Evolutionary conservation across 1,284 basidiomycete species (phyloP).

Genomic region (Ceratobasidium sp.): DNA sequence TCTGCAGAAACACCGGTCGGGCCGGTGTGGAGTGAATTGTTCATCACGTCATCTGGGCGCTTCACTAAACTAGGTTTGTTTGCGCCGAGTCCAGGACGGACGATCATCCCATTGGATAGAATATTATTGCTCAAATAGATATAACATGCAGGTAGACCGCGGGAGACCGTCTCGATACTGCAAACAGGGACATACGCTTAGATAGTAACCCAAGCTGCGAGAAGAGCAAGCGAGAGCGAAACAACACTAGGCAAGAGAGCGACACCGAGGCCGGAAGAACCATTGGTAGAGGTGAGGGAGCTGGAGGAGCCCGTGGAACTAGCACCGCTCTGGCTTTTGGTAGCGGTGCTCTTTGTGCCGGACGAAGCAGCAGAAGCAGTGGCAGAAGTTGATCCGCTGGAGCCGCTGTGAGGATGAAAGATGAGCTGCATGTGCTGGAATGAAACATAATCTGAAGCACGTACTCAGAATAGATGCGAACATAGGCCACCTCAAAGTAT

Average conservation of each 20-base stretch:
- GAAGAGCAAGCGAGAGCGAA: not conserved
- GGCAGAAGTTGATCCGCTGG: not conserved
- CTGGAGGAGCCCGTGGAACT: not conserved
- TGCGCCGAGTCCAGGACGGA: no score
- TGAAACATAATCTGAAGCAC: not conserved
- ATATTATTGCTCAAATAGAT: not conserved
- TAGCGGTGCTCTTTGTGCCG: not conserved
- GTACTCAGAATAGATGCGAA: constrained; percentile 49
- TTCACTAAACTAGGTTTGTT: no score
- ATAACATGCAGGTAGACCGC: no score
- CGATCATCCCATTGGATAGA: no score
- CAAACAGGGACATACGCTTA: not conserved
- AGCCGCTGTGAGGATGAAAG: not conserved
- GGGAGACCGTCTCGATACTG: not conserved
- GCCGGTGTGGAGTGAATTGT: not conserved
- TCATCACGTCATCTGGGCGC: no score
- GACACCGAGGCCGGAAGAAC: not conserved
- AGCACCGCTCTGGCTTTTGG: not conserved
- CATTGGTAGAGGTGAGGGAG: not conserved
- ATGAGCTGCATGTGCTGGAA: not conserved
- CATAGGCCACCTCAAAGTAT: constrained; percentile 50
- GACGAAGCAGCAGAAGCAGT: not conserved
- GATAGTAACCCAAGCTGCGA: not conserved
- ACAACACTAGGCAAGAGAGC: not conserved
- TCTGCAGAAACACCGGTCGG: not conserved